Percentiles rank a stretch among this genome's conserved stretches.
Conservation (phyloP, 2,329 filamentous ascomycete species). For the Colletotrichum filicis region DNA sequence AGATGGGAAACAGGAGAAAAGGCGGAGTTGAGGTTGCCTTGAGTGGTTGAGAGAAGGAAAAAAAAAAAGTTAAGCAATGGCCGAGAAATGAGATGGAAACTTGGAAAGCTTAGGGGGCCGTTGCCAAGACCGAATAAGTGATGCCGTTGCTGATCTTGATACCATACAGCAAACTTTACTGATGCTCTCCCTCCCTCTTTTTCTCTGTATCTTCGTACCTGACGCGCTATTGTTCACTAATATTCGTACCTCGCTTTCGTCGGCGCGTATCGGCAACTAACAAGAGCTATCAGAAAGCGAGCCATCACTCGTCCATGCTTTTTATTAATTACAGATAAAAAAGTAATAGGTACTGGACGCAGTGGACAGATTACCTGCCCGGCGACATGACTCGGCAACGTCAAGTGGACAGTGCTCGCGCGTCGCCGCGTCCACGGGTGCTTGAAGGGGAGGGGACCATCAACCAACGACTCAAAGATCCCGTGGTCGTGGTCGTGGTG, state of each 20-base stretch:
- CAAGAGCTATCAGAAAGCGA: not conserved
- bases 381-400: slow-evolving; percentile 1
- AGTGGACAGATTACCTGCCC: not conserved
- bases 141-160: not conserved
- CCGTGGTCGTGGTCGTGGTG: too few species aligned
- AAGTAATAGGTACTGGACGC: too few species aligned
- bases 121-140: not conserved
- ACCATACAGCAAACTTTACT: not conserved
- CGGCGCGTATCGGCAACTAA: not conserved
- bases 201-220: too few species aligned
- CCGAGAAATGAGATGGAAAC: not conserved
- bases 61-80: not conserved
- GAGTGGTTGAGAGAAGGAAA: not conserved
- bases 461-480: not conserved
- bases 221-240: not conserved
- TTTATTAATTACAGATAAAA: too few species aligned
- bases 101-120: not conserved
- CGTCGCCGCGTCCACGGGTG: too few species aligned
- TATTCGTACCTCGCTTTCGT: not conserved
- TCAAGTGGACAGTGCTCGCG: not conserved
- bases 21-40: too few species aligned
- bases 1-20: not conserved
- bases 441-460: not conserved
- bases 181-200: not conserved
- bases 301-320: not conserved